phyloP scores from a whole-genome alignment of 768 basidiomycete genomes.

The Holtermannia corniformis region DNA sequence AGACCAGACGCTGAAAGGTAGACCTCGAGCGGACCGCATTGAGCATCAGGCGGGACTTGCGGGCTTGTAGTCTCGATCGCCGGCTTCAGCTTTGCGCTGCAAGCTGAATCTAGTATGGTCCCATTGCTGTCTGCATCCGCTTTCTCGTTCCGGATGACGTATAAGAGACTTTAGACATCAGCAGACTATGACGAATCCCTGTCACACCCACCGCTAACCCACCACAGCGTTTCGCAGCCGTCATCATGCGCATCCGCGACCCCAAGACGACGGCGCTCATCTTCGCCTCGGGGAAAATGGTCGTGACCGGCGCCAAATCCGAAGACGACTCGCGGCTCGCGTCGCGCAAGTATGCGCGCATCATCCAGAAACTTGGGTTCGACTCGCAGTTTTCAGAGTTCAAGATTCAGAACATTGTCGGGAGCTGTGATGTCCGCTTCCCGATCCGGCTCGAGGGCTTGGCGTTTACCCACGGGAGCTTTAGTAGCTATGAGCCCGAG shows the following conservation, averaged over 20 bases:
- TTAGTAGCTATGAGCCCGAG: constrained; percentile 96
- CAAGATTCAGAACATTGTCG: constrained; percentile 99
- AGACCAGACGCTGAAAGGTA: no score
- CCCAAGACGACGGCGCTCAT: constrained; percentile 99
- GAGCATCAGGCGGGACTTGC: no score
- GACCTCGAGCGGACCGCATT: no score
- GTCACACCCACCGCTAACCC: no score
- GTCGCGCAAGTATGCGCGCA: constrained; percentile 96
- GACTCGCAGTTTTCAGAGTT: constrained; percentile 99
- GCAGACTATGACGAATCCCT: no score
- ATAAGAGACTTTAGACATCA: no score
- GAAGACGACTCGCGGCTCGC: constrained; percentile 96
- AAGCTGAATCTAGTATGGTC: no score
- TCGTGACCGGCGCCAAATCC: constrained; percentile 97
- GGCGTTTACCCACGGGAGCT: constrained; percentile 94
- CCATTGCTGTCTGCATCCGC: no score
- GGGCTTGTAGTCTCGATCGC: no score
- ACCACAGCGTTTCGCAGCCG: constrained; percentile 99
- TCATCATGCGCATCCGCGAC: constrained; percentile 99
- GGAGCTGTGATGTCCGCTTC: constrained; percentile 96
- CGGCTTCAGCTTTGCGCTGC: no score
- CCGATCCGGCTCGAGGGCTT: constrained; percentile 95
- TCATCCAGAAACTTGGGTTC: constrained; percentile 98
- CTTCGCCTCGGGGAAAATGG: constrained; percentile 99
- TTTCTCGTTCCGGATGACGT: no score